These are phyloP conservation scores for Cryptosporidium meleagridis DNA, from an alignment of 169 alveolate genomes.

Conservation along the genomic window DNA sequence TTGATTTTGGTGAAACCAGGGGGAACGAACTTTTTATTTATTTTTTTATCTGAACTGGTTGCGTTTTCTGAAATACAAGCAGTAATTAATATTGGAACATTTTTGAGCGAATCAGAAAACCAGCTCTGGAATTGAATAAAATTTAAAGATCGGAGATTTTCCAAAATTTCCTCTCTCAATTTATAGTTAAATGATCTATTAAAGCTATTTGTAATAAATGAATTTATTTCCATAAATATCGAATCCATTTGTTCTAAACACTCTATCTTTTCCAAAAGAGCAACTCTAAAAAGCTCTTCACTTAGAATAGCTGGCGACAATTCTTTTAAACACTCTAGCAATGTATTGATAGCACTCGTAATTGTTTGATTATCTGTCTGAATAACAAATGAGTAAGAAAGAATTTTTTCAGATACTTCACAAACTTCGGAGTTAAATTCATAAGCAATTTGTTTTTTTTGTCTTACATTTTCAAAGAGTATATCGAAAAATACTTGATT, in stretches of 20 bases:
- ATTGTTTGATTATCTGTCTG: constrained; percentile 31
- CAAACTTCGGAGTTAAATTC: constrained; percentile 34
- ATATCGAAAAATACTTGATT: constrained; percentile 47
- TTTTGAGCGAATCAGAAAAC: constrained; percentile 25
- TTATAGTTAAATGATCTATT: constrained; percentile 25
- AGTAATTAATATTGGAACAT: constrained; percentile 35
- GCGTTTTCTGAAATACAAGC: constrained; percentile 20
- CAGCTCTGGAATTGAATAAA: constrained; percentile 22
- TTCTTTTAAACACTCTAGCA: constrained; percentile 22
- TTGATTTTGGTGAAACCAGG: constrained; percentile 22
- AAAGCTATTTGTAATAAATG: neutral
- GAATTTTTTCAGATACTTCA: neutral
- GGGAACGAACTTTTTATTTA: constrained; percentile 24
- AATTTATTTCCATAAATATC: neutral
- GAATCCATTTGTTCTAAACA: neutral
- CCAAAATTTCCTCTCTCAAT: neutral
- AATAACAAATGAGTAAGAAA: constrained; percentile 27
- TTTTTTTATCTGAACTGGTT: neutral
- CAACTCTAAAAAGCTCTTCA: constrained; percentile 18
- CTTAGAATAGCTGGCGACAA: constrained; percentile 16
- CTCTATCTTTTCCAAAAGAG: constrained; percentile 22
- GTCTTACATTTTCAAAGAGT: constrained; percentile 35
- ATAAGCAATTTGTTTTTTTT: constrained; percentile 48
- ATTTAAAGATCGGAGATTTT: neutral
- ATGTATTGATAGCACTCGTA: neutral